These are phyloP conservation scores for Hortiboletus flavorubellus DNA, from an alignment of 768 basidiomycete genomes.

Conservation along the genomic window DNA sequence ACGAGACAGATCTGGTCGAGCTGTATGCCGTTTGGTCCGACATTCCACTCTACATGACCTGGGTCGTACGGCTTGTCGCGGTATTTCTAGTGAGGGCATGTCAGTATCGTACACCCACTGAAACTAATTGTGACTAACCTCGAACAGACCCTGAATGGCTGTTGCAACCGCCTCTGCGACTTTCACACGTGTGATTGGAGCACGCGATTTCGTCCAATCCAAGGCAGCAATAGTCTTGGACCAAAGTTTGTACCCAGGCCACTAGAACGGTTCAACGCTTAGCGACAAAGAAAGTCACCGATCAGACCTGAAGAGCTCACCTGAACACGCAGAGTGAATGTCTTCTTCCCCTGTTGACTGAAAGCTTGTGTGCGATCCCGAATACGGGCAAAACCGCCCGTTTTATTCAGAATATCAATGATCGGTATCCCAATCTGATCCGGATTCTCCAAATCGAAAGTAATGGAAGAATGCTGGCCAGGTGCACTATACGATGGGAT, in stretches of 20 bases:
- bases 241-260: conserved; percentile 77
- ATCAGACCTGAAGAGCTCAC: conserved; percentile 35
- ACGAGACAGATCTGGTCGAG: conserved; percentile 48
- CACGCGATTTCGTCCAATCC: conserved; percentile 69
- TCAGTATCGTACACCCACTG: conserved; percentile 9
- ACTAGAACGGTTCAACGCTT: conserved; percentile 38
- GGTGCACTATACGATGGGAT: conserved; percentile 1
- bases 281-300: not conserved
- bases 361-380: conserved; percentile 49
- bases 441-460: conserved; percentile 54
- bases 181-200: conserved; percentile 70
- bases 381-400: conserved; percentile 51
- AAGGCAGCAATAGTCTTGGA: conserved; percentile 73
- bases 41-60: conserved; percentile 17
- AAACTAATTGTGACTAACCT: conserved; percentile 33
- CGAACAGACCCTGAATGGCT: conserved; percentile 63
- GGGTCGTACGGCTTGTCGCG: conserved; percentile 8
- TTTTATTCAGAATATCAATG: conserved; percentile 50
- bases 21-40: conserved; percentile 25
- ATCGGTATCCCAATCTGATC: conserved; percentile 58
- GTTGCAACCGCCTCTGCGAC: conserved; percentile 74
- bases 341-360: conserved; percentile 59
- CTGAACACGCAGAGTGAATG: conserved; percentile 71
- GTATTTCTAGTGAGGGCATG: conserved; percentile 9
- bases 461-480: conserved; percentile 45